These are phyloP conservation scores for Abrus pulchellus DNA, from an alignment of 306 rosid genomes.

Conservation along the genomic window DNA sequence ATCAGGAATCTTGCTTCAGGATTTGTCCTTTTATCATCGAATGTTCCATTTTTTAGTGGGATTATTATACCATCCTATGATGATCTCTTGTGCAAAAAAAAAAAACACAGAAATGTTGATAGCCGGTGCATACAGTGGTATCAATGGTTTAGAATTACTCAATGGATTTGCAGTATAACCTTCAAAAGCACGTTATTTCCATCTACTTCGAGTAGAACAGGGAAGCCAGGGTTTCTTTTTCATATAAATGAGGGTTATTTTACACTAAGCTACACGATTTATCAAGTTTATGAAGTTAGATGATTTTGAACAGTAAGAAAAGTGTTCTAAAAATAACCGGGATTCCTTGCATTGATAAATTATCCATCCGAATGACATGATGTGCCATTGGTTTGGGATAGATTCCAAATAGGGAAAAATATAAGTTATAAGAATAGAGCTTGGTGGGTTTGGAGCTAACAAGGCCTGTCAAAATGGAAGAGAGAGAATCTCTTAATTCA, in stretches of 20 bases:
- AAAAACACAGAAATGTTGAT: background rate
- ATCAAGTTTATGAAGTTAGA: background rate
- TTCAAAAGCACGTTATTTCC: background rate
- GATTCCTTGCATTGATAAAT: background rate
- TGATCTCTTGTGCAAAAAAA: background rate
- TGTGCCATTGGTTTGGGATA: background rate
- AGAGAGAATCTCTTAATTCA: no score
- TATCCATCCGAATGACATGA: background rate
- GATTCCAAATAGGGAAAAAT: background rate
- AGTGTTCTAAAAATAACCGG: background rate
- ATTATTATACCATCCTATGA: slow-evolving; percentile 1
- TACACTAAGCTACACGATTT: no score
- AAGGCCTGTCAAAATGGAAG: no score
- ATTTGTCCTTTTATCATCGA: slow-evolving; percentile 20
- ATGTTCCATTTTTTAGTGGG: slow-evolving; percentile 8
- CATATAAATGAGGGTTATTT: no score
- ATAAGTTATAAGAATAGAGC: no score
- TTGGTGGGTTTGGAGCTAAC: no score
- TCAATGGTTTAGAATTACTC: background rate
- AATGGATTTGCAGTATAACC: background rate
- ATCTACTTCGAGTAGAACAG: background rate
- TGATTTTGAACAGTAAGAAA: background rate
- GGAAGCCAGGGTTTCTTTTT: background rate
- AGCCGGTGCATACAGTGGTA: slow-evolving; percentile 2
- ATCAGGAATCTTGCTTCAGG: background rate